Evolutionary conservation across 768 basidiomycete genomes (phyloP).

Genomic region (Russula vinacea): DNA sequence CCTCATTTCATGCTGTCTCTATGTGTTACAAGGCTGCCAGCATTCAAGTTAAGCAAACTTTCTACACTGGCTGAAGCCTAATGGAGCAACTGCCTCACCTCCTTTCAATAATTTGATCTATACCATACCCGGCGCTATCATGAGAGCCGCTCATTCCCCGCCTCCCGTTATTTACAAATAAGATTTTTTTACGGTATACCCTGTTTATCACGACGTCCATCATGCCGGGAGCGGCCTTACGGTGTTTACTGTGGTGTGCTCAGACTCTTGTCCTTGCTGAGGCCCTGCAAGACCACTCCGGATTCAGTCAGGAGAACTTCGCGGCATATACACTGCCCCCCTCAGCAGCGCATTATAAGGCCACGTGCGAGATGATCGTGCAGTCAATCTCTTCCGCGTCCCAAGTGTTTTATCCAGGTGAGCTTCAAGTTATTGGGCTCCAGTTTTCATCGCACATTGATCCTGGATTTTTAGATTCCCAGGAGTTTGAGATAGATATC

Average conservation of each 20-base stretch:
- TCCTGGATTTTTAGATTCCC: background rate
- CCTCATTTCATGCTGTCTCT: too few relatives aligned
- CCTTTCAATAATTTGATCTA: too few relatives aligned
- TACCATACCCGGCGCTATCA: too few relatives aligned
- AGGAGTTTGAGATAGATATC: slow-evolving; percentile 17
- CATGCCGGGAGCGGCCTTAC: background rate
- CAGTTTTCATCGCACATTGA: background rate
- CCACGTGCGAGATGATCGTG: background rate
- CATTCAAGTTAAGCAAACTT: too few relatives aligned
- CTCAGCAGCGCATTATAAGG: background rate
- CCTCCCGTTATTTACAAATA: too few relatives aligned
- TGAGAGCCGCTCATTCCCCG: too few relatives aligned
- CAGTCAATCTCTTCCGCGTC: background rate
- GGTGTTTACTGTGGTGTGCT: background rate
- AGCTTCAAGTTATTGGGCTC: background rate
- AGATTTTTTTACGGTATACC: too few relatives aligned
- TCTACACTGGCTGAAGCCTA: too few relatives aligned
- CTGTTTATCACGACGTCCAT: background rate
- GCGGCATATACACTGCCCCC: background rate
- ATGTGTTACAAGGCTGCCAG: too few relatives aligned
- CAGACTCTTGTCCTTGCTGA: background rate
- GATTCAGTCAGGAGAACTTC: background rate
- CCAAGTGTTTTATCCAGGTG: slow-evolving; percentile 16
- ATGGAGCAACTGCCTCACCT: too few relatives aligned
- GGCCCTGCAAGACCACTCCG: background rate